These are phyloP conservation scores for Hypocreales sp. DNA, from an alignment of 2,329 filamentous ascomycete genomes.

Conservation along the genomic window DNA sequence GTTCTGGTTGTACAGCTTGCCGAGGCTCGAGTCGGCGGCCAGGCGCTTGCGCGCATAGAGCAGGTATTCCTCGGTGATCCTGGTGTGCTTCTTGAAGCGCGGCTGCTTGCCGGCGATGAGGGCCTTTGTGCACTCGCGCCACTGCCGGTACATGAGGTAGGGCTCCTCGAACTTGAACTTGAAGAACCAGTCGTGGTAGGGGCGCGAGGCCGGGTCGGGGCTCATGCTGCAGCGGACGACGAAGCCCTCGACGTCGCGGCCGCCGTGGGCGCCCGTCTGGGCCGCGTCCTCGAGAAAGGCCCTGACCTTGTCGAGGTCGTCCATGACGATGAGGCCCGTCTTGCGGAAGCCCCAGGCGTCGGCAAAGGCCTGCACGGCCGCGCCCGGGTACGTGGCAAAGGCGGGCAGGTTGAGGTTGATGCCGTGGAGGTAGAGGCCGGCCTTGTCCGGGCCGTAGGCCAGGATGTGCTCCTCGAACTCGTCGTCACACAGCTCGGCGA, in stretches of 20 bases:
- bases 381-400: constrained; percentile 74
- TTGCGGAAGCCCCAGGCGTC: constrained; percentile 89
- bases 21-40: constrained; percentile 49
- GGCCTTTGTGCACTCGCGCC: constrained; percentile 91
- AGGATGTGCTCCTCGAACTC: constrained; percentile 94
- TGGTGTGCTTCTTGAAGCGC: constrained; percentile 69
- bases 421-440: constrained; percentile 88
- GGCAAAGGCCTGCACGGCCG: constrained; percentile 78
- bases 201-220: constrained; percentile 27
- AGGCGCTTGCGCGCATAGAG: constrained; percentile 64
- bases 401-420: constrained; percentile 91
- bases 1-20: constrained; percentile 62
- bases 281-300: constrained; percentile 71
- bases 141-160: constrained; percentile 96
- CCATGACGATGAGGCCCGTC: constrained; percentile 62
- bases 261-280: constrained; percentile 78
- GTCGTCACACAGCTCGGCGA: constrained; percentile 93
- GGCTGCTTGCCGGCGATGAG: constrained; percentile 63
- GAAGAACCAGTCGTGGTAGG: constrained; percentile 95
- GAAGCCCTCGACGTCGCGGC: constrained; percentile 90
- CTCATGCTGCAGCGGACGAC: constrained; percentile 77
- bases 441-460: constrained; percentile 65
- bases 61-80: constrained; percentile 86
- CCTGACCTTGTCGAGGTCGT: constrained; percentile 60
- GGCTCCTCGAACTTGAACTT: constrained; percentile 99